Evolutionary conservation across 2,329 filamentous ascomycete species (phyloP), one percentile per base, ranked within the genome.

Genomic region (Microcyclospora tardicrescens): DNA sequence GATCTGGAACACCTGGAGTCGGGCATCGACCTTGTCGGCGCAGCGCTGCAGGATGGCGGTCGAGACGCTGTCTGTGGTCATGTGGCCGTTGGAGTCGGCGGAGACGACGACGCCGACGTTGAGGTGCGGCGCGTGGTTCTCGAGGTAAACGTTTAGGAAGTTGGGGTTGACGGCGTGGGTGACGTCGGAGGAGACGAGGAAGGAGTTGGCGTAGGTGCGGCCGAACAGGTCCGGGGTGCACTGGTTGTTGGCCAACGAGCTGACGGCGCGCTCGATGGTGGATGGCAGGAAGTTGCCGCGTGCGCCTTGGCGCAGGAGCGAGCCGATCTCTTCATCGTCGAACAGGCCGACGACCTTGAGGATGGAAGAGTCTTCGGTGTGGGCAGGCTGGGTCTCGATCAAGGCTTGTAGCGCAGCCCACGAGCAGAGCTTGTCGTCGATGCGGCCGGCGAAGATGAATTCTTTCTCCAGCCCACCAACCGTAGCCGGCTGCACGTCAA

Each of bases 341-440:
- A 96, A 96, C 52, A 95, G 79, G n/a, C 81, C 86, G 28, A 91
- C 84, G 39, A 95, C 70, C 63, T 93, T 93, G 61, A 96, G 77
- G 38, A 80, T 73, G 11, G 79, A 72, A 43, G 80, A 77, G 33
- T 58, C 45, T 57, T 65, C 57, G 1, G 66, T 57, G 30, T 65
- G 66, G n/a, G 78, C 70, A 40, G 77, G 73, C 9, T 66, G 59
- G 32, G 56, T 48, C 61, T 67, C 61, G 19, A 95, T 69, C 0
- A 98, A 77, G 3, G 77, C 87, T 60, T 87, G 79, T 37, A 95
- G 71, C 6, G 91, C 89, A 6, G 86, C 77, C 79, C 85, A 96
- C 27, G 84, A 93, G 70, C 91, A 96, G 34, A 98, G 79, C 68
- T 95, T 96, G 66, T 98, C 91, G 58, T 98, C 91, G 49, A 96